These are phyloP conservation scores for Verticillium nonalfalfae DNA, from an alignment of 2,329 filamentous ascomycete genomes.

Conservation along the genomic window DNA sequence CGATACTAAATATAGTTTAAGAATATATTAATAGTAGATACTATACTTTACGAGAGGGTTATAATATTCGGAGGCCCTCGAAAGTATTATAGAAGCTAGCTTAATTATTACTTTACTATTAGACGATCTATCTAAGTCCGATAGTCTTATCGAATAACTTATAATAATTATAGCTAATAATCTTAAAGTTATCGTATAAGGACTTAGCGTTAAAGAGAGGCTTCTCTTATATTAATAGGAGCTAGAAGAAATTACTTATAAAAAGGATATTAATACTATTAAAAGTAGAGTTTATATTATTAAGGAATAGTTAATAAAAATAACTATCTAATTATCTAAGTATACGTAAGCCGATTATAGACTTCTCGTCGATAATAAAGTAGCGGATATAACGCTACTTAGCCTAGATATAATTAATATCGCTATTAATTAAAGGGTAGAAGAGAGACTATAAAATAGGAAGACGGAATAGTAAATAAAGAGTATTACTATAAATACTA, in stretches of 20 bases:
- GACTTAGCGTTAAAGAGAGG: background rate
- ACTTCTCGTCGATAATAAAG: background rate
- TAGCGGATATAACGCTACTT: background rate
- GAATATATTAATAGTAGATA: background rate
- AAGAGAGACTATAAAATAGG: background rate
- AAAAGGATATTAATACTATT: background rate
- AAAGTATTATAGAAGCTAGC: background rate
- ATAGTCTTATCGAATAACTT: background rate
- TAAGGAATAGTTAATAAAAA: background rate
- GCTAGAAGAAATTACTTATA: background rate
- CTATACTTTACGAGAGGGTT: background rate
- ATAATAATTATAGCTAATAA: background rate
- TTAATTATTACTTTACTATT: background rate
- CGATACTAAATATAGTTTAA: background rate
- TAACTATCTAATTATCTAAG: background rate
- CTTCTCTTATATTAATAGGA: background rate
- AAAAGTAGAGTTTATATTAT: background rate
- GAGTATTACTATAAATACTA: background rate
- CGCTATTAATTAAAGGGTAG: background rate
- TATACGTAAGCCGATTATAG: background rate
- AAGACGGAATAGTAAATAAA: background rate
- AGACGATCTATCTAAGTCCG: background rate
- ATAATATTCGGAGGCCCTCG: background rate
- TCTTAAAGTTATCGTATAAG: background rate
- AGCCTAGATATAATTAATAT: background rate